Conservation (phyloP, 2,329 filamentous ascomycete species). For the Aspergillus sp. region DNA sequence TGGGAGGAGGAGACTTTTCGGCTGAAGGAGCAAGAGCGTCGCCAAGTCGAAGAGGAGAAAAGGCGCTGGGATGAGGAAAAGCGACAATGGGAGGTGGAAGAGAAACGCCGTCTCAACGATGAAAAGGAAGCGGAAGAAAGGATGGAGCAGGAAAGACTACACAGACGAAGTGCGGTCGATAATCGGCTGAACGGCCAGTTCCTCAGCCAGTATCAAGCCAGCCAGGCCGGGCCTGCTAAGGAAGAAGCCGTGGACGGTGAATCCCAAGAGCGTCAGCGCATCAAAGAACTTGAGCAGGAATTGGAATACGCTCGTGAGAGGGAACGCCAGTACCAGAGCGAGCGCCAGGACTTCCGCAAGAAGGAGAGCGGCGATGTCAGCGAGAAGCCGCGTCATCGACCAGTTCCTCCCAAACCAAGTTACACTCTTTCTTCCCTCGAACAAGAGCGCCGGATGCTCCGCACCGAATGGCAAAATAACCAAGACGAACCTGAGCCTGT, state of each 20-base stretch:
- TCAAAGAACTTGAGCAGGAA: slow-evolving; percentile 71
- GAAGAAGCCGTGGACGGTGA: slow-evolving; percentile 25
- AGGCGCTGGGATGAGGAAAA: slow-evolving; percentile 46
- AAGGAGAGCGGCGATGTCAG: slow-evolving; percentile 18
- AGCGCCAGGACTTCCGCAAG: slow-evolving; percentile 45
- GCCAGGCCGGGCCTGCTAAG: slow-evolving; percentile 44
- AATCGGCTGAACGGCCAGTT: slow-evolving; percentile 70
- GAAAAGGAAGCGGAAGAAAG: slow-evolving; percentile 64
- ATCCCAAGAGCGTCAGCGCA: slow-evolving; percentile 55
- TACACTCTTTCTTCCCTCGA: slow-evolving; percentile 51
- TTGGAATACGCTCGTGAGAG: slow-evolving; percentile 60
- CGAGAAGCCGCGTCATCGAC: slow-evolving; percentile 23
- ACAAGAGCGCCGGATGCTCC: slow-evolving; percentile 53
- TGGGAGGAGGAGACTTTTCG: slow-evolving; percentile 41
- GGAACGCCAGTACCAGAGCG: slow-evolving; percentile 55
- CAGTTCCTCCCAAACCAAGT: slow-evolving; percentile 35
- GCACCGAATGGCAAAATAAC: slow-evolving; percentile 46
- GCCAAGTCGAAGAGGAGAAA: slow-evolving; percentile 40
- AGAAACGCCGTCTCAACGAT: slow-evolving; percentile 61
- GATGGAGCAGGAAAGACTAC: slow-evolving; percentile 58
- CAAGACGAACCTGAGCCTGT: slow-evolving; percentile 17
- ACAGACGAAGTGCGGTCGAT: slow-evolving; percentile 54
- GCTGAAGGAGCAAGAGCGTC: slow-evolving; percentile 45
- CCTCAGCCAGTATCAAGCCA: slow-evolving; percentile 75
- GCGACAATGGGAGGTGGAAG: slow-evolving; percentile 65